A percentile compares a stretch with the other conserved stretches of the same genome.
Conservation (phyloP, 768 basidiomycete species). For the Mrakia blollopis region DNA sequence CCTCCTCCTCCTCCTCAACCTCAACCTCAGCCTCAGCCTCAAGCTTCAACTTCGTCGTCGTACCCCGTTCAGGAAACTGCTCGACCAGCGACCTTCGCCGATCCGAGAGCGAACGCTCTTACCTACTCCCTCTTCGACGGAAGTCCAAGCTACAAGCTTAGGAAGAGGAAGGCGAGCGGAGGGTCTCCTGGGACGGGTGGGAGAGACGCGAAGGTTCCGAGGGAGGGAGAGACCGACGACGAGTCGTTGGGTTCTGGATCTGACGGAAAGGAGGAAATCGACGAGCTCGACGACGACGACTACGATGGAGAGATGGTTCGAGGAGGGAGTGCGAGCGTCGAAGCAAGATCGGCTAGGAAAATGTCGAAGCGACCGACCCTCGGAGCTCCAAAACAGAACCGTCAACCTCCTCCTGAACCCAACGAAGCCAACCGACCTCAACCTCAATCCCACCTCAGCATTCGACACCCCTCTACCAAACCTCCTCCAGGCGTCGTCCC, state of each 20-base stretch:
- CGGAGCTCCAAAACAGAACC: background rate
- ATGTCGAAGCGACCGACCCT: background rate
- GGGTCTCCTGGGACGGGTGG: background rate
- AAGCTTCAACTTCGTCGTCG: background rate
- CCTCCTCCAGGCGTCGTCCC: slow-evolving; percentile 11
- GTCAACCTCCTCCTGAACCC: background rate
- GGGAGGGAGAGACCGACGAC: slow-evolving; percentile 4
- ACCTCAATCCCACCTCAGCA: slow-evolving; percentile 8
- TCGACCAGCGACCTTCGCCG: background rate
- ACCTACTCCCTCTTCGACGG: slow-evolving; percentile 60
- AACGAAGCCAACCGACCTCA: background rate
- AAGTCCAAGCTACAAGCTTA: slow-evolving; percentile 79
- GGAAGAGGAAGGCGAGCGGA: slow-evolving; percentile 63
- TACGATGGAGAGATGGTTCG: background rate
- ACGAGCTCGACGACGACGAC: background rate
- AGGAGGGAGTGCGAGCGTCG: slow-evolving; percentile 12
- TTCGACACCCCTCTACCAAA: slow-evolving; percentile 1
- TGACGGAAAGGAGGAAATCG: background rate
- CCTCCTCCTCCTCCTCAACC: background rate
- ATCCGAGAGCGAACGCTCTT: background rate
- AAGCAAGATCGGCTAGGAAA: background rate
- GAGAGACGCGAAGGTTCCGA: background rate
- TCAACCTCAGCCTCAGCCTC: background rate
- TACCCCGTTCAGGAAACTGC: background rate
- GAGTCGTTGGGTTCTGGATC: slow-evolving; percentile 6